Evolutionary conservation across 345 rosid species (phyloP), one percentile per base, ranked within the genome.

Genomic region (Syzygium grande): DNA sequence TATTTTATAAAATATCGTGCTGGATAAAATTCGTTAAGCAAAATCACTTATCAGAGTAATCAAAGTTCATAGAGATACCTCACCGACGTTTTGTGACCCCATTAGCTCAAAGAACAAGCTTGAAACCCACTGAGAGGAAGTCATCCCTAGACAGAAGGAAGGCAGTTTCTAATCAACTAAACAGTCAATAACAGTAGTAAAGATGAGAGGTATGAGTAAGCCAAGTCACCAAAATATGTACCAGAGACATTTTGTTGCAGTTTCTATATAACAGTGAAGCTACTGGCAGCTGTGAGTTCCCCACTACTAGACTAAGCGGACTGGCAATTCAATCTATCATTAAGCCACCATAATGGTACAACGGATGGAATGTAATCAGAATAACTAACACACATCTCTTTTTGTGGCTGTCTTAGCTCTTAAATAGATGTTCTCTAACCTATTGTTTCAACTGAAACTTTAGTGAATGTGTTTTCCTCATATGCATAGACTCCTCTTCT

Each of bases 111-210:
- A 88, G 77, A 46, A 83, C 80, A 0, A 88, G 87, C 52, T 86
- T 88, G 87, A 88, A 88, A 0, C 89, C 89, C 85, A 78, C 89
- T 0, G 89, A 88, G 0, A 88, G 89, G 85, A 88, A 88, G 79
- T 88, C 89, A 59, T 88, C 89, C 89, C 89, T 86, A 87, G 0
- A 63, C 27, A 65, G 51, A 14, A 63, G 0, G 1, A 23, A 51
- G 34, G 63, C 55, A 53, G 46, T 30, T 84, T 52, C 4, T 11
- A 53, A 84, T 52, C 59, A 84, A 53, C 49, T n/a, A 27, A 53
- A 84, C 63, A 3, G 23, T 34, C 59, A 84, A 84, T 11, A n/a
- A 84, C 86, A 30, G 55, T 7, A 51, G 43, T 17, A n/a, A 0
- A 41, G 63, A 84, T 29, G 59, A 84, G 25, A 12, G 25, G 43